Conservation (phyloP, 1,284 basidiomycete species). For the Ganoderma multipileum region DNA sequence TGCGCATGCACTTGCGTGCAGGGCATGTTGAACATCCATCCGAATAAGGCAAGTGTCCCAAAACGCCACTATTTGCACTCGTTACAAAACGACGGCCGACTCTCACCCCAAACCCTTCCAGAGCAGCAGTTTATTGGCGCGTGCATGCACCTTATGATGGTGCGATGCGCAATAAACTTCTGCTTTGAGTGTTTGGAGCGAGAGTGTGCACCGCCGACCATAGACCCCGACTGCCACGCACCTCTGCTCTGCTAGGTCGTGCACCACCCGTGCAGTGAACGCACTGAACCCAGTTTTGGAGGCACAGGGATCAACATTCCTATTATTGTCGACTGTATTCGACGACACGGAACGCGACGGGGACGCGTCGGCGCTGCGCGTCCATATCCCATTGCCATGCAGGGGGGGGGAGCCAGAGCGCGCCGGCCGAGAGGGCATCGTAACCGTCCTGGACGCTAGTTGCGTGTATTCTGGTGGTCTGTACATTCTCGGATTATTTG, state of each 20-base stretch:
- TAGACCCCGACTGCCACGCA: not conserved
- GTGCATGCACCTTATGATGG: not conserved
- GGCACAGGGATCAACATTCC: not conserved
- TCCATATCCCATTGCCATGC: not conserved
- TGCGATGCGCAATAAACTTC: not conserved
- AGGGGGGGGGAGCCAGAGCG: not conserved
- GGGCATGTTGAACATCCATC: not conserved
- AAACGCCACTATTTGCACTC: slow-evolving; percentile 2
- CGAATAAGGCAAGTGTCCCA: slow-evolving; percentile 26
- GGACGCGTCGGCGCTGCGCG: not conserved
- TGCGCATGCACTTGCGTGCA: not conserved
- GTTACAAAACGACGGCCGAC: not conserved
- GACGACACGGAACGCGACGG: not conserved
- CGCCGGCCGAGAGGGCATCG: not conserved
- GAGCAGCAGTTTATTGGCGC: slow-evolving; percentile 1
- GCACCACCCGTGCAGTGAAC: too few relatives aligned
- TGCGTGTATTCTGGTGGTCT: not conserved
- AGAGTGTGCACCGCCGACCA: not conserved
- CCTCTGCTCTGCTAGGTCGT: not conserved
- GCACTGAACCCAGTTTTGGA: not conserved
- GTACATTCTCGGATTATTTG: not conserved
- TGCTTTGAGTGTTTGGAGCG: not conserved
- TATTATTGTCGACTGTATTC: not conserved
- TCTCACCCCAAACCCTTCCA: not conserved
- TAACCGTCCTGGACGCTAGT: not conserved